Evolutionary conservation across 129 eudicot genomes (phyloP).

Genomic region (Ambrosia trifida): DNA sequence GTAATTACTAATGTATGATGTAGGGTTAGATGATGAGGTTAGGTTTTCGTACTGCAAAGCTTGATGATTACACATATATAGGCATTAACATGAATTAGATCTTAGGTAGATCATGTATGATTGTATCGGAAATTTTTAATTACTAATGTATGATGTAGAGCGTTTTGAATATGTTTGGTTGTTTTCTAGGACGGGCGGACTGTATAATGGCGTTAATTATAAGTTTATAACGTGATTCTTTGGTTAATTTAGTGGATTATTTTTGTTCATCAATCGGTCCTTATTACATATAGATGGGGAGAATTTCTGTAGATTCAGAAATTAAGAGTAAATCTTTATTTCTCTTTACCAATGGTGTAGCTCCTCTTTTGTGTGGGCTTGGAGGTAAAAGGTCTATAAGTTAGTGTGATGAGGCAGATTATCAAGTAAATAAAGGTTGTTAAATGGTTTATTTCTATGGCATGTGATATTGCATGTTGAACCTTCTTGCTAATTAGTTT

Average conservation of each 20-base stretch:
- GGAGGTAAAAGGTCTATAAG: neutral
- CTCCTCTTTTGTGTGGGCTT: neutral
- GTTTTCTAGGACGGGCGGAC: neutral
- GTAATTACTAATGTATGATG: neutral
- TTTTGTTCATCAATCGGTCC: slow-evolving; percentile 3
- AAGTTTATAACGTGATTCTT: neutral
- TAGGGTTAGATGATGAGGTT: neutral
- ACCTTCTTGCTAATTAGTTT: slow-evolving; percentile 4
- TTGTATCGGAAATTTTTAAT: neutral
- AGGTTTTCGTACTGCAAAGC: neutral
- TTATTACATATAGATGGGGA: neutral
- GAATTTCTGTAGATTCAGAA: neutral
- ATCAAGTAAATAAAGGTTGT: slow-evolving; percentile 5
- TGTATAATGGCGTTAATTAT: neutral
- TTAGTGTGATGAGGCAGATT: slow-evolving; percentile 6
- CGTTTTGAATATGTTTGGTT: slow-evolving; percentile 5
- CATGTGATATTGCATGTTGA: slow-evolving; percentile 5
- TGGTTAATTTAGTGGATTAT: slow-evolving; percentile 6
- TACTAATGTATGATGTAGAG: slow-evolving; percentile 1
- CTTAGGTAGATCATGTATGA: neutral
- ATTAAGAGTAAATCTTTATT: slow-evolving; percentile 11
- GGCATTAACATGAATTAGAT: neutral
- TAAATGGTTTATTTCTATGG: neutral
- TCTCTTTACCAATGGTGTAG: slow-evolving; percentile 10
- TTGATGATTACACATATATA: neutral